Conservation (phyloP, 768 basidiomycete genomes). For the Mycena capillaripes region DNA sequence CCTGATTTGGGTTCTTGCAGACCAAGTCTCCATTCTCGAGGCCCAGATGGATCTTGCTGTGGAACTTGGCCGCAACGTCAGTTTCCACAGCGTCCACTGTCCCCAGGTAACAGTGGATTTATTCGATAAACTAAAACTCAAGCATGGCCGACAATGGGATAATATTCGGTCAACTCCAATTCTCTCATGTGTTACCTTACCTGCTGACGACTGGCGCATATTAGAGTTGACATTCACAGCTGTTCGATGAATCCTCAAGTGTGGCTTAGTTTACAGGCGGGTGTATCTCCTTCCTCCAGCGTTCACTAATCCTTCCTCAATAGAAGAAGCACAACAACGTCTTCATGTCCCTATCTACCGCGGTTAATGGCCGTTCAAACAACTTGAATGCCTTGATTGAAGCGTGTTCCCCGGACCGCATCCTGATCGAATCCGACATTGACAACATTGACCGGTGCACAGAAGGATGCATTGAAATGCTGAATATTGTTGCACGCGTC, state of each 20-base stretch:
- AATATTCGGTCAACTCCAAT: slow-evolving; percentile 53
- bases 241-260: slow-evolving; percentile 87
- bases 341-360: slow-evolving; percentile 90
- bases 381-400: slow-evolving; percentile 76
- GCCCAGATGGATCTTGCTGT: slow-evolving; percentile 90
- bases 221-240: slow-evolving; percentile 89
- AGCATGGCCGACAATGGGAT: slow-evolving; percentile 70
- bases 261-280: slow-evolving; percentile 82
- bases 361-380: slow-evolving; percentile 82
- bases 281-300: slow-evolving; percentile 28
- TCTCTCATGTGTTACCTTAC: not conserved
- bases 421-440: slow-evolving; percentile 92
- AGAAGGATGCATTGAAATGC: slow-evolving; percentile 81
- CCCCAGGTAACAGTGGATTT: slow-evolving; percentile 78
- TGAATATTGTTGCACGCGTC: slow-evolving; percentile 78
- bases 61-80: slow-evolving; percentile 82
- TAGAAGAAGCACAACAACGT: slow-evolving; percentile 82
- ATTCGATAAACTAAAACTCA: slow-evolving; percentile 69
- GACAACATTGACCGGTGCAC: slow-evolving; percentile 73
- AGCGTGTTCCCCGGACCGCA: slow-evolving; percentile 71
- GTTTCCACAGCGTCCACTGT: slow-evolving; percentile 89
- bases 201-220: not conserved
- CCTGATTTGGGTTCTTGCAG: slow-evolving; percentile 10
- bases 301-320: not conserved
- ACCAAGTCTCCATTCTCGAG: slow-evolving; percentile 87